Evolutionary conservation across 2,329 filamentous ascomycete genomes (phyloP).

Genomic region (Aaosphaeria pasadenensis): DNA sequence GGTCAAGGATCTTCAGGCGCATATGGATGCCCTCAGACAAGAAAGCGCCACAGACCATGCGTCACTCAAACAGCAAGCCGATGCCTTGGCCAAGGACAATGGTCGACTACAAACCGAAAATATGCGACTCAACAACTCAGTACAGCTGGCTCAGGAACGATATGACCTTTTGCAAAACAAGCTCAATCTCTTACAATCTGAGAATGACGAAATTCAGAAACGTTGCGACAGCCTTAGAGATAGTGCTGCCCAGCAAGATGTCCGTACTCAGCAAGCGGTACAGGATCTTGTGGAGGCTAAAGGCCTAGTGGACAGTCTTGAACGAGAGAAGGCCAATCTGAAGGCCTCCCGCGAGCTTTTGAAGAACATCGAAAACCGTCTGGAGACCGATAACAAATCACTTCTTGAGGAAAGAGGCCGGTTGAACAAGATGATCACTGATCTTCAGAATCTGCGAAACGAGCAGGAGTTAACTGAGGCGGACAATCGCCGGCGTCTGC

Average conservation of each 20-base stretch:
- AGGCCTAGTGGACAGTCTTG: constrained; percentile 78
- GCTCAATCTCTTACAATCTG: constrained; percentile 75
- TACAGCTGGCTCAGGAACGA: constrained; percentile 76
- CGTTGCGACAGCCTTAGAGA: constrained; percentile 75
- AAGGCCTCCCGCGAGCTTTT: constrained; percentile 93
- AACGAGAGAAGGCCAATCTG: constrained; percentile 86
- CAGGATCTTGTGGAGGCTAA: constrained; percentile 89
- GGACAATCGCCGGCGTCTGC: constrained; percentile 76
- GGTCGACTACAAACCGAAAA: constrained; percentile 78
- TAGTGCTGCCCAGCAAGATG: constrained; percentile 82
- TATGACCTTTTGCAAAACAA: constrained; percentile 89
- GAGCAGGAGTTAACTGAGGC: constrained; percentile 84
- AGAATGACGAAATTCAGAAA: constrained; percentile 85
- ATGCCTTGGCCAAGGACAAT: constrained; percentile 78
- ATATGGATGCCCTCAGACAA: constrained; percentile 86
- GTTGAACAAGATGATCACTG: constrained; percentile 77
- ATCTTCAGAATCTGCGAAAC: constrained; percentile 85
- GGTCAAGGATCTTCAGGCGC: constrained; percentile 80
- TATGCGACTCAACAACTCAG: constrained; percentile 74
- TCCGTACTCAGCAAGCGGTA: constrained; percentile 84
- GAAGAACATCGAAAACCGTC: constrained; percentile 87
- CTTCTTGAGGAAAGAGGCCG: constrained; percentile 81
- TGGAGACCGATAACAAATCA: constrained; percentile 83
- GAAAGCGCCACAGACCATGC: constrained; percentile 79
- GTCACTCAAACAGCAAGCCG: constrained; percentile 80